A percentile compares a stretch with the other conserved stretches of the same genome.
Conservation (phyloP, 495 filamentous ascomycete genomes). For the Podospora pseudocomata region DNA sequence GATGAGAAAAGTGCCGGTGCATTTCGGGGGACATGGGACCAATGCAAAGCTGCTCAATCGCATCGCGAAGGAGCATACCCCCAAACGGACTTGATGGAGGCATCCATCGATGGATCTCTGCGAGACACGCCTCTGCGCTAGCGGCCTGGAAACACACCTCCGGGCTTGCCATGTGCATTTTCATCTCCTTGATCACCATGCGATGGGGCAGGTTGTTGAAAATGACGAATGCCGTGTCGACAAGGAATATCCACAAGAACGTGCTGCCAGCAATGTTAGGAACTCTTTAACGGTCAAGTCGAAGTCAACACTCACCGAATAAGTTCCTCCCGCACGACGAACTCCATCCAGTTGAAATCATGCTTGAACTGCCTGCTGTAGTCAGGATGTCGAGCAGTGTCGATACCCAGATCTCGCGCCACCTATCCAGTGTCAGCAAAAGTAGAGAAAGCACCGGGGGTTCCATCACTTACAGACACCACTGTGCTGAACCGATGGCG, state of each 20-base stretch:
- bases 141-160: slow-evolving; percentile 31
- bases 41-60: slow-evolving; percentile 25
- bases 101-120: slow-evolving; percentile 26
- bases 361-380: slow-evolving; percentile 24
- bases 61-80: slow-evolving; percentile 27
- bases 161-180: slow-evolving; percentile 32
- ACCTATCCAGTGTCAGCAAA: slow-evolving; percentile 11
- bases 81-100: slow-evolving; percentile 24
- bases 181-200: slow-evolving; percentile 38
- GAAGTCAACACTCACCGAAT: slow-evolving; percentile 23
- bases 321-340: slow-evolving; percentile 27
- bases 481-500: slow-evolving; percentile 32
- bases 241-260: slow-evolving; percentile 27
- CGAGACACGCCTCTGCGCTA: slow-evolving; percentile 25
- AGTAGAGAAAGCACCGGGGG: background rate
- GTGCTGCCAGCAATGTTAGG: background rate
- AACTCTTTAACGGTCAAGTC: background rate
- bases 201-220: slow-evolving; percentile 35
- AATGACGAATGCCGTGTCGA: slow-evolving; percentile 34
- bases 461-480: slow-evolving; percentile 23
- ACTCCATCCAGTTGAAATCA: slow-evolving; percentile 31
- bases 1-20: slow-evolving; percentile 20
- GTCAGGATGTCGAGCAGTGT: slow-evolving; percentile 26
- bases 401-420: slow-evolving; percentile 30
- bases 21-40: slow-evolving; percentile 16